Evolutionary conservation across 495 filamentous ascomycete species (phyloP).

Genomic region (Neurospora sp.): DNA sequence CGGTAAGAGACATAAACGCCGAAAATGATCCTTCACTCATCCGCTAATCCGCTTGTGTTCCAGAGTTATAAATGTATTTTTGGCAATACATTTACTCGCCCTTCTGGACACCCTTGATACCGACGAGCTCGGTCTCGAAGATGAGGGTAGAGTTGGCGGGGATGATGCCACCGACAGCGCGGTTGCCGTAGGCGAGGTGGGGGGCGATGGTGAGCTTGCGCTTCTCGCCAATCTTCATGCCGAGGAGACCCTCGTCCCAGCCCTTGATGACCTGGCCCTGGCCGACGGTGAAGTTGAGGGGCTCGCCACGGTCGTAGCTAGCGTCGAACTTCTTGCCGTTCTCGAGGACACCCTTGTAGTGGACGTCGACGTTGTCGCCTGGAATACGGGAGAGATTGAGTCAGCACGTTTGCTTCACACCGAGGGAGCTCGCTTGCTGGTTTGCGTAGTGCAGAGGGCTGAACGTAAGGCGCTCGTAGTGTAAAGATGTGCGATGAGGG

Average conservation of each 20-base stretch:
- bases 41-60: neutral
- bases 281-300: constrained; percentile 63
- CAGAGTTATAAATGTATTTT: neutral
- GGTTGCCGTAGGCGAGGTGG: constrained; percentile 61
- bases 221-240: constrained; percentile 89
- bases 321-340: constrained; percentile 25
- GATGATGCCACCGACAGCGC: constrained; percentile 52
- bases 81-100: constrained; percentile 7
- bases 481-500: neutral
- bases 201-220: constrained; percentile 65
- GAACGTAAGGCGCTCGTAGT: neutral
- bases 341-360: constrained; percentile 23
- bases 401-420: neutral
- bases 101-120: constrained; percentile 53
- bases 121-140: constrained; percentile 76
- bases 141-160: constrained; percentile 33
- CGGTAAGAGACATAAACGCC: neutral
- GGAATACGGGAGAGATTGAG: neutral
- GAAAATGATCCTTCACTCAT: neutral
- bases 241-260: constrained; percentile 76
- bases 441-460: neutral
- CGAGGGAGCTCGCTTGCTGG: neutral
- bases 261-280: constrained; percentile 65
- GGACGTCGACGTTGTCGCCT: constrained; percentile 23
- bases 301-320: constrained; percentile 50